Evolutionary conservation across 257 asterid species (phyloP), one percentile per base, ranked within the genome.

Genomic region (Penstemon barbatus): DNA sequence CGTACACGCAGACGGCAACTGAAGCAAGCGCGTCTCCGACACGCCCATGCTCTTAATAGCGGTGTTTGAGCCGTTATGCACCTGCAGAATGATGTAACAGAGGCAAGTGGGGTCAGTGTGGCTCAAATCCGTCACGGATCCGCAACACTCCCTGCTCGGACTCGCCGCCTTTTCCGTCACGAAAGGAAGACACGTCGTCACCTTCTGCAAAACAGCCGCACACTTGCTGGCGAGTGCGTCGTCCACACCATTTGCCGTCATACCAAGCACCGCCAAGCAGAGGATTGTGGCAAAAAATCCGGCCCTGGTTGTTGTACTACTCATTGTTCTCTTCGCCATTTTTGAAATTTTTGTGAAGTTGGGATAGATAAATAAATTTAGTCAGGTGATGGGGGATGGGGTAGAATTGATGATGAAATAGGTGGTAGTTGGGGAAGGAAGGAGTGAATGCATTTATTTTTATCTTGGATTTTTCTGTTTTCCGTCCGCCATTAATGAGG

Each of bases 71-170:
- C 96, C 95, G 61, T 71, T 80, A 36, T 91, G 97, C 55, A 89
- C 73, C 85, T 87, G 95, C 70, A 85, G 85, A 0, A 91, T 84
- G 5, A 91, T 53, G 72, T 53, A 89, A 57, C 97, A 91, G 4
- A 89, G 74, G 64, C 97, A 91, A 3, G 79, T 87, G 1, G 97
- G 94, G 42, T 87, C 69, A 13, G 50, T 66, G 1, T 71, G 74
- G 72, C 82, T 91, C 10, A 91, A 39, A 4, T 77, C 87, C 61
- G 78, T 36, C 57, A 77, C 92, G 3, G 97, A 70, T 3, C 18
- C 63, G 74, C 97, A 91, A 81, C 97, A 91, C 15, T 82, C 91
- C 74, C 74, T 84, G 61, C 79, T 74, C 38, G 97, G 95, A 25
- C 78, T 44, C n/a, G 79, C 79, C 64, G 85, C 87, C 76, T 85